A percentile compares a stretch with the other conserved stretches of the same genome.
These are phyloP conservation scores for Saccharomycopsis sp. DNA, from an alignment of 805 yeast genomes.

Conservation along the genomic window DNA sequence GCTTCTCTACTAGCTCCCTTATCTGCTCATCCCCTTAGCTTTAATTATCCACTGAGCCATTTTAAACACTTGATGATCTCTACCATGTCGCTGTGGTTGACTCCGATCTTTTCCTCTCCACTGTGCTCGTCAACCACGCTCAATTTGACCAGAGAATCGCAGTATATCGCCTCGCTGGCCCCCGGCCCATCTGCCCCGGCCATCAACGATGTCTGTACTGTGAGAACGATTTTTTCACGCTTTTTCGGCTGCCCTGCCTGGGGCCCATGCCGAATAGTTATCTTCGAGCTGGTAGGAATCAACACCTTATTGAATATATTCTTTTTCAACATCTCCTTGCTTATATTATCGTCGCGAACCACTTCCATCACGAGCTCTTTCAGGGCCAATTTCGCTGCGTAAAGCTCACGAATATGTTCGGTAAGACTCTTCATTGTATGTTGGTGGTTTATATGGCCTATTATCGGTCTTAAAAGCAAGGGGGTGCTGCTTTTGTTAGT, in stretches of 20 bases:
- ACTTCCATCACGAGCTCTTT: not conserved
- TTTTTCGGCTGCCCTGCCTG: not conserved
- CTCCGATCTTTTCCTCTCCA: conserved; percentile 1
- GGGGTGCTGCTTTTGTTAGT: conserved; percentile 24
- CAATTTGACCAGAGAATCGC: conserved; percentile 12
- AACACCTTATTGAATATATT: not conserved
- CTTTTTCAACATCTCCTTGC: not conserved
- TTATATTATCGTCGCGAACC: not conserved
- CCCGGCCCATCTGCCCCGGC: not conserved
- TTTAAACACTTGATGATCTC: conserved; percentile 14
- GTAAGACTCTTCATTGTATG: conserved; percentile 28
- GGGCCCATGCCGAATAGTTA: not conserved
- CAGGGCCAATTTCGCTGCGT: conserved; percentile 2
- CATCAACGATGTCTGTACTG: not conserved
- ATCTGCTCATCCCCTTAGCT: too few relatives aligned
- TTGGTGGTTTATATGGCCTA: conserved; percentile 55
- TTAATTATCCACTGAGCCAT: conserved; percentile 11
- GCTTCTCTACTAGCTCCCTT: not conserved
- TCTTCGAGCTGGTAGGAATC: not conserved
- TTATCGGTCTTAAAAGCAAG: conserved; percentile 46
- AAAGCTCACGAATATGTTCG: conserved; percentile 5
- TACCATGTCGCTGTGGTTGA: conserved; percentile 14
- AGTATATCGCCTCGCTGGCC: conserved; percentile 3
- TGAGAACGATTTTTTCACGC: not conserved
- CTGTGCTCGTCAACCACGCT: not conserved